Base-by-base conservation (phyloP, 768 basidiomycete genomes). In the Trametes punicea region DNA sequence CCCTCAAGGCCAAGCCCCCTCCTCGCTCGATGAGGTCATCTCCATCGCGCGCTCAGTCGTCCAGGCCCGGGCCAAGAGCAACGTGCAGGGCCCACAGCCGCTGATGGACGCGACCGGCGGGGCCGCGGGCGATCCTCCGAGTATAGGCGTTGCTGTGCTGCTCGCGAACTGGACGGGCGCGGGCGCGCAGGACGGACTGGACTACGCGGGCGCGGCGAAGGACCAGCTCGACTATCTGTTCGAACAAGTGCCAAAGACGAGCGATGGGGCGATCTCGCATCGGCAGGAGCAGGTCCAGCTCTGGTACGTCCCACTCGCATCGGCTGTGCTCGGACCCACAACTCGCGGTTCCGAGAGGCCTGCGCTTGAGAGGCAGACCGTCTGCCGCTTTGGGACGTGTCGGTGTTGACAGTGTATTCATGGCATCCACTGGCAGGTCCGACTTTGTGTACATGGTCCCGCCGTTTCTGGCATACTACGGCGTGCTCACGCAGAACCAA, bases 361-460 rank as follows among this genome's bases (percentile, higher is more conserved):
- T n/a, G n/a, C n/a, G n/a, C n/a, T n/a, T 7, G 20, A 20, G 18
- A 41, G 1, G 39, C 1, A 41, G 1, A 21, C 18, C 4, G 18
- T 23, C 39, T 41, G 39, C 21, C 3, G 21, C 20, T 39, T n/a
- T 46, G 20, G 7, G 42, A 57, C 33, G 2, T 10, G 11, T 47
- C 23, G 4, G 4, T 44, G 36, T 29, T 48, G 30, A 55, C 46
- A 38, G 55, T 15, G 36, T 34, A 38, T 53, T 46, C 40, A 7
- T 27, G 23, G 13, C 26, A 4, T n/a, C n/a, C n/a, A n/a, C n/a
- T 21, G 34, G 9, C 51, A 90, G 89, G 88, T 81, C 81, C 49
- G 90, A 93, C 67, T 92, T 78, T 49, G 78, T 88, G 11, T 92
- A 85, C 67, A 92, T 92, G 91, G 87, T 86, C 0, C 91, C 91